phyloP scores from a whole-genome alignment of 768 basidiomycete species.

The Amanita muscaria region DNA sequence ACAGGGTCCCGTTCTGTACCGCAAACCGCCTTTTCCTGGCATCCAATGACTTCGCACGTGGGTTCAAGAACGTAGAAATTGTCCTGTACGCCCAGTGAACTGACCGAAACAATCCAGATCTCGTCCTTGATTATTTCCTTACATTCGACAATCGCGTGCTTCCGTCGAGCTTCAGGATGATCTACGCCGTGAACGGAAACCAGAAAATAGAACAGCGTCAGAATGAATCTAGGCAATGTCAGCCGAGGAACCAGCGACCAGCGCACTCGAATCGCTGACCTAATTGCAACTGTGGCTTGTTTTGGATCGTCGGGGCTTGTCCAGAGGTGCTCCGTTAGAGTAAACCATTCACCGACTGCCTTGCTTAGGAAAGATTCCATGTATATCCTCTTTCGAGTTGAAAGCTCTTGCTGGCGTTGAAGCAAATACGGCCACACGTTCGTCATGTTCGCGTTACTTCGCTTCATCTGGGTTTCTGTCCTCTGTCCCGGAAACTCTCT shows the following conservation, averaged over 20 bases:
- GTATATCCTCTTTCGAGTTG: conserved; percentile 30
- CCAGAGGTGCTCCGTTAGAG: conserved; percentile 45
- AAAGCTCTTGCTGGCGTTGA: conserved; percentile 37
- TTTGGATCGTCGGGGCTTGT: conserved; percentile 46
- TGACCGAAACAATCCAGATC: conserved; percentile 48
- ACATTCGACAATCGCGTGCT: conserved; percentile 38
- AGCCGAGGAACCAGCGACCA: not conserved
- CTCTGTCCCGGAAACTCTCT: conserved; percentile 32
- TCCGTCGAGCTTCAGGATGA: conserved; percentile 12
- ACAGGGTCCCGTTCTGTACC: not conserved
- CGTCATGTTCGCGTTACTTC: conserved; percentile 36
- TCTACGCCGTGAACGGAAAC: conserved; percentile 41
- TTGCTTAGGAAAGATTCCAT: conserved; percentile 41
- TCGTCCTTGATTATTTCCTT: conserved; percentile 46
- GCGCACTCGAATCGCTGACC: conserved; percentile 31
- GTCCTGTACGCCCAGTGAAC: conserved; percentile 17
- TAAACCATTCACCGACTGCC: conserved; percentile 22
- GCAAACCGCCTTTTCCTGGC: conserved; percentile 9
- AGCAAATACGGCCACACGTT: conserved; percentile 71
- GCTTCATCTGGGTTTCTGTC: conserved; percentile 21
- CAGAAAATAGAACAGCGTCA: conserved; percentile 56
- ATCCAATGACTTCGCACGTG: conserved; percentile 69
- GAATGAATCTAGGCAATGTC: conserved; percentile 40
- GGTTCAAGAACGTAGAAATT: conserved; percentile 53
- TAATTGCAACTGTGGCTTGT: conserved; percentile 46